Percentiles rank a stretch among this genome's conserved stretches.
phyloP scores from a whole-genome alignment of 2,329 filamentous ascomycete species.

The Alternaria triticina region DNA sequence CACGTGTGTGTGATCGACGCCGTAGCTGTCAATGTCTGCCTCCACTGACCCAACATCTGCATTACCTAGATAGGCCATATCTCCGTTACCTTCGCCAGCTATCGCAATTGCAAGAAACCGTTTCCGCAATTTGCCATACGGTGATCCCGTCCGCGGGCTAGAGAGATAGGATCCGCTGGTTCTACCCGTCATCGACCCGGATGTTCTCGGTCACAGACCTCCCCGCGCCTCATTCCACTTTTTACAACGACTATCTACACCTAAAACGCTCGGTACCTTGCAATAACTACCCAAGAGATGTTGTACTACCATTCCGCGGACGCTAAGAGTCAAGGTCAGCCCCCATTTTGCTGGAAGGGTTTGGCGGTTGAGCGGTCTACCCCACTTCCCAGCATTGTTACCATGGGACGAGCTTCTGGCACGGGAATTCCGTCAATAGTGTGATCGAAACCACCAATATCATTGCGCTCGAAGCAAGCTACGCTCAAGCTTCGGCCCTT shows the following conservation, averaged over 20 bases:
- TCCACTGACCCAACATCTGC: slow-evolving; percentile 1
- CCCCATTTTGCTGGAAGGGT: slow-evolving; percentile 13
- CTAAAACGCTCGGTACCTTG: background rate
- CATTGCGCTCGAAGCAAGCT: background rate
- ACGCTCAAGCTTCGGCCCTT: background rate
- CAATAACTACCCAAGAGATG: background rate
- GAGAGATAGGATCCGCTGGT: background rate
- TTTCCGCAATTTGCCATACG: slow-evolving; percentile 14
- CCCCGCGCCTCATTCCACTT: slow-evolving; percentile 11
- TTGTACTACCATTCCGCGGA: slow-evolving; percentile 6
- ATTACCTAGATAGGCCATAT: slow-evolving; percentile 11
- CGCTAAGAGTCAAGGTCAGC: slow-evolving; percentile 7
- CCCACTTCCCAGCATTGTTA: slow-evolving; percentile 24
- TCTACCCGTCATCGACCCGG: slow-evolving; percentile 10
- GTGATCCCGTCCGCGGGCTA: slow-evolving; percentile 12
- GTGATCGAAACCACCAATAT: slow-evolving; percentile 4
- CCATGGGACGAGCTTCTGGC: slow-evolving; percentile 26
- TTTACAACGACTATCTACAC: background rate
- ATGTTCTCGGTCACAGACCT: slow-evolving; percentile 3
- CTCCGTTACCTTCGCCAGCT: background rate
- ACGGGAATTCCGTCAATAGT: slow-evolving; percentile 25
- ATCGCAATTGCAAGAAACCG: slow-evolving; percentile 1
- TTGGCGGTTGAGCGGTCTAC: slow-evolving; percentile 15
- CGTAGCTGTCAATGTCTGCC: background rate
- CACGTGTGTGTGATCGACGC: background rate